A percentile compares a stretch with the other conserved stretches of the same genome.
Evolutionary conservation across 768 basidiomycete species (phyloP).

Genomic region (Galerina sulciceps): DNA sequence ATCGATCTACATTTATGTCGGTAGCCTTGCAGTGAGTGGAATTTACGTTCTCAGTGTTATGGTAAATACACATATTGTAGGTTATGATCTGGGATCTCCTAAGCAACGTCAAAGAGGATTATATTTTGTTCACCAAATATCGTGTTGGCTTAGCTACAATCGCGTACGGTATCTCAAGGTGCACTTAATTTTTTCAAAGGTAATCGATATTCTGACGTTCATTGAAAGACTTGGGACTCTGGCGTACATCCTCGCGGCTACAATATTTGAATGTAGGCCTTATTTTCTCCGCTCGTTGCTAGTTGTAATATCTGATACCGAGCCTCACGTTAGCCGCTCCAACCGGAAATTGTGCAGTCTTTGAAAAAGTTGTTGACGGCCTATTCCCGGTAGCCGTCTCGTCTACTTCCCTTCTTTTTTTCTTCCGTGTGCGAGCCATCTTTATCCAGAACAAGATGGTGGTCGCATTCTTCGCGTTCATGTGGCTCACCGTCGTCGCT

Average conservation of each 20-base stretch:
- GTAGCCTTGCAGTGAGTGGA: constrained; percentile 4
- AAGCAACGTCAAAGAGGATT: constrained; percentile 24
- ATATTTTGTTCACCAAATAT: constrained; percentile 20
- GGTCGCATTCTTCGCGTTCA: constrained; percentile 24
- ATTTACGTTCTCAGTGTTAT: background rate
- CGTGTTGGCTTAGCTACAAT: constrained; percentile 21
- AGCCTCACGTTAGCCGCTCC: too few relatives aligned
- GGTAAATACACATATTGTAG: constrained; percentile 7
- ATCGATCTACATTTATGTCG: constrained; percentile 9
- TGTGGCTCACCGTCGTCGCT: constrained; percentile 32
- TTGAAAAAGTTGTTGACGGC: constrained; percentile 11
- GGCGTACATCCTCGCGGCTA: constrained; percentile 8
- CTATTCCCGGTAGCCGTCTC: constrained; percentile 22
- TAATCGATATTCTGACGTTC: background rate
- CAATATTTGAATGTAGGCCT: constrained; percentile 12
- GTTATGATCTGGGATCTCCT: constrained; percentile 32
- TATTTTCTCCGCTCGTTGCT: background rate
- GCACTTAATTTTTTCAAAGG: background rate
- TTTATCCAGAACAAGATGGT: constrained; percentile 21
- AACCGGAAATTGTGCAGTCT: constrained; percentile 15
- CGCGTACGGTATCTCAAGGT: constrained; percentile 29
- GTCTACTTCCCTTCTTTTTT: constrained; percentile 27
- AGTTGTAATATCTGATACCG: background rate
- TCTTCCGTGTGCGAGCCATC: constrained; percentile 28
- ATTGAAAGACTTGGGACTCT: constrained; percentile 6